Conservation (phyloP, 2,329 filamentous ascomycete species). For the Botrytis deweyae region DNA sequence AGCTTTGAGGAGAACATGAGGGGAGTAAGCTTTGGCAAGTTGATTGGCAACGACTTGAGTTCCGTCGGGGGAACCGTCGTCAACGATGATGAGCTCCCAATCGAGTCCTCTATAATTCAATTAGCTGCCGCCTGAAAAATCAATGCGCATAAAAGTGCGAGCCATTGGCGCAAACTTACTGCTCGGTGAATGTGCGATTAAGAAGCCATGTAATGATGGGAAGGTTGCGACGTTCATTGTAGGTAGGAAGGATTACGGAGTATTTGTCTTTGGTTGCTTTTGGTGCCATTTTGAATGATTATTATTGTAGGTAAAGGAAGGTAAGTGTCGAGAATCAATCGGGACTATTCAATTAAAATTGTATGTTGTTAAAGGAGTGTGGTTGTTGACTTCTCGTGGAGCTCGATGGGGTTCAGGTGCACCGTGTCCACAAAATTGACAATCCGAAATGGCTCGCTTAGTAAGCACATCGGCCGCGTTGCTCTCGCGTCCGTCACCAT, state of each 20-base stretch:
- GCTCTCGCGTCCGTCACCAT: neutral
- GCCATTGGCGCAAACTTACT: constrained; percentile 54
- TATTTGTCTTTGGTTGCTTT: constrained; percentile 68
- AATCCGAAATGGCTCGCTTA: neutral
- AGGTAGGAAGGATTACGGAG: constrained; percentile 95
- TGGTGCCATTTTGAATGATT: constrained; percentile 14
- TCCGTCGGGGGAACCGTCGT: constrained; percentile 95
- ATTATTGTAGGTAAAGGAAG: constrained; percentile 10
- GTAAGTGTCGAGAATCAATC: constrained; percentile 9
- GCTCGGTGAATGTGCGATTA: constrained; percentile 84
- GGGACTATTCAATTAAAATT: constrained; percentile 8
- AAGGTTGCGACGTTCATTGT: constrained; percentile 97
- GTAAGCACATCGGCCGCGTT: neutral
- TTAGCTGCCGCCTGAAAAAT: neutral
- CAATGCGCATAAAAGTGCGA: neutral
- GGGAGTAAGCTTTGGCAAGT: constrained; percentile 79
- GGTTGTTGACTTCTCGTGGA: constrained; percentile 11
- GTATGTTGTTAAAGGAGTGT: constrained; percentile 17
- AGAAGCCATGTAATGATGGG: constrained; percentile 95
- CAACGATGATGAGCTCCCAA: constrained; percentile 97
- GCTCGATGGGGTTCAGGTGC: constrained; percentile 10
- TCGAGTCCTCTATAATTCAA: constrained; percentile 69
- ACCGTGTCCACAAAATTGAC: constrained; percentile 18
- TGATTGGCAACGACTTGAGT: constrained; percentile 89
- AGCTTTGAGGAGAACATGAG: constrained; percentile 79